Conservation (phyloP, 2,329 filamentous ascomycete species). For the Monilinia polystroma region DNA sequence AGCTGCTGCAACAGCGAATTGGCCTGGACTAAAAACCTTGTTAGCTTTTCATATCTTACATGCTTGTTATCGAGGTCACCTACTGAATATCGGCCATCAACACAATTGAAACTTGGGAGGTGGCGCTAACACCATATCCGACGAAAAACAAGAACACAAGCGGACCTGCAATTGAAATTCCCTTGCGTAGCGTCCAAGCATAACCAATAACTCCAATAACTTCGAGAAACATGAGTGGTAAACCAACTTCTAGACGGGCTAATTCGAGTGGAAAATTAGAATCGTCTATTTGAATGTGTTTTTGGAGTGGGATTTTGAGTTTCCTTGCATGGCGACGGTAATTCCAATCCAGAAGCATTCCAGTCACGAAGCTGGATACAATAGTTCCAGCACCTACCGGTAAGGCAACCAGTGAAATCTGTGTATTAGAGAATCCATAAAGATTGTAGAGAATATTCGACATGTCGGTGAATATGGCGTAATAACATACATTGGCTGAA, state of each 20-base stretch:
- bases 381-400: constrained; percentile 25
- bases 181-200: constrained; percentile 51
- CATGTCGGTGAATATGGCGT: constrained; percentile 42
- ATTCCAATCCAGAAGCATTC: constrained; percentile 58
- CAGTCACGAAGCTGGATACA: constrained; percentile 28
- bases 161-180: constrained; percentile 47
- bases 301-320: constrained; percentile 53
- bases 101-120: constrained; percentile 51
- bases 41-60: constrained; percentile 54
- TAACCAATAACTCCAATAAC: constrained; percentile 49
- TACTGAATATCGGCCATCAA: constrained; percentile 57
- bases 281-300: constrained; percentile 52
- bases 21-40: constrained; percentile 46
- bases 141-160: constrained; percentile 49
- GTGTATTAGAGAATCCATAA: constrained; percentile 39
- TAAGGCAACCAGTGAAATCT: constrained; percentile 40
- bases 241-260: constrained; percentile 50
- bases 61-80: constrained; percentile 58
- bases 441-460: neutral
- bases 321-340: constrained; percentile 59
- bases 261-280: constrained; percentile 52
- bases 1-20: no score
- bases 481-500: constrained; percentile 52
- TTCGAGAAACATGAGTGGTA: constrained; percentile 52
- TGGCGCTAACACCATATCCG: constrained; percentile 52